A percentile compares a stretch with the other conserved stretches of the same genome.
phyloP scores from a whole-genome alignment of 495 filamentous ascomycete genomes.

The Lindgomyces ingoldianus region DNA sequence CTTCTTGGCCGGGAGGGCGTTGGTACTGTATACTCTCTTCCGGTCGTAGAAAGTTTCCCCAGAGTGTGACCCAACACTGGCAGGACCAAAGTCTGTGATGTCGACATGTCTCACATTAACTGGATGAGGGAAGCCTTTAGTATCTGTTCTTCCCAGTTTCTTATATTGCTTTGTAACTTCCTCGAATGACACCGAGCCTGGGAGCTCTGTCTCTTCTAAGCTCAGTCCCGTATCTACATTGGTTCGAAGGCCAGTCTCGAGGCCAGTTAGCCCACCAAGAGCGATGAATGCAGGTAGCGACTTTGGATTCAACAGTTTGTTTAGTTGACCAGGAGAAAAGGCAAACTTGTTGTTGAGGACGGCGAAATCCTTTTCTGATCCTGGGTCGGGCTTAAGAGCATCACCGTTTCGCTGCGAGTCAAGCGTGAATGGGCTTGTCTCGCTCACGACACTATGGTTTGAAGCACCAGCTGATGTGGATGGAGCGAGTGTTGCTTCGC shows the following conservation, averaged over 20 bases:
- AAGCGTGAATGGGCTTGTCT: conserved; percentile 8
- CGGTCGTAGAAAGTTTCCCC: conserved; percentile 60
- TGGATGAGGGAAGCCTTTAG: conserved; percentile 19
- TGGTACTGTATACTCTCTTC: conserved; percentile 66
- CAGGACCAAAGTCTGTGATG: conserved; percentile 38
- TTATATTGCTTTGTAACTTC: conserved; percentile 50
- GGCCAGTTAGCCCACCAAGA: conserved; percentile 71
- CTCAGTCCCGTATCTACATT: conserved; percentile 68
- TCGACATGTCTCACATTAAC: conserved; percentile 33
- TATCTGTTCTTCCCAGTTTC: conserved; percentile 13
- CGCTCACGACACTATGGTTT: conserved; percentile 10
- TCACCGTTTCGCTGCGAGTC: conserved; percentile 50
- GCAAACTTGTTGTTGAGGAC: conserved; percentile 78
- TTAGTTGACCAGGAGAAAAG: conserved; percentile 77
- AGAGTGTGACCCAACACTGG: conserved; percentile 36
- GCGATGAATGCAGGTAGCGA: conserved; percentile 74
- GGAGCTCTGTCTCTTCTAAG: conserved; percentile 67
- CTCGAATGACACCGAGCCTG: conserved; percentile 67
- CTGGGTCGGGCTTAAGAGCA: conserved; percentile 66
- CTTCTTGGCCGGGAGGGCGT: conserved; percentile 69
- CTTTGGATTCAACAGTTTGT: conserved; percentile 82
- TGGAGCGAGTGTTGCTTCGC: conserved; percentile 26
- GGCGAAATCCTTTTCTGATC: conserved; percentile 69
- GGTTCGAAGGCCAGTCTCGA: conserved; percentile 77
- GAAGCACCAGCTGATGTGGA: conserved; percentile 19